Evolutionary conservation across 768 basidiomycete genomes (phyloP).

Genomic region (Hygrophorus russula): DNA sequence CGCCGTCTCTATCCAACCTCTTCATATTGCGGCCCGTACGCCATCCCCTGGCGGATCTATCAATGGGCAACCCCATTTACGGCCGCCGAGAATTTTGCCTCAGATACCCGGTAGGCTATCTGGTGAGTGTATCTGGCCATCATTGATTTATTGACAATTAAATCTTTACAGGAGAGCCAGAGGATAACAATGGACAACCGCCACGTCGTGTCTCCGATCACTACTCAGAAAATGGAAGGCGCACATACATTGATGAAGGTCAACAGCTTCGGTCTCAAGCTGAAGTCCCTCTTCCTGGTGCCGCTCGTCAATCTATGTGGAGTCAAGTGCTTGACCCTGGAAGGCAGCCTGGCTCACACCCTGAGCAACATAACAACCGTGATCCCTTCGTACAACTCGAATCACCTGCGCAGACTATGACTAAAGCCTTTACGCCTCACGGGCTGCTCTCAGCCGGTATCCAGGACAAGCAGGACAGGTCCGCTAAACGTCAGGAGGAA

Average conservation of each 20-base stretch:
- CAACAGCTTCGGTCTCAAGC: constrained; percentile 43
- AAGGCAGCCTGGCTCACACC: constrained; percentile 32
- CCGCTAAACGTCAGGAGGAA: constrained; percentile 92
- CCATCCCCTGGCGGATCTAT: constrained; percentile 14
- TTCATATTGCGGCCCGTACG: constrained; percentile 14
- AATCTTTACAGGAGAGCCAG: constrained; percentile 25
- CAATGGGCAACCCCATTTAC: constrained; percentile 28
- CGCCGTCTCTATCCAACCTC: constrained; percentile 7
- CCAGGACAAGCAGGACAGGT: constrained; percentile 91
- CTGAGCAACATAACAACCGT: constrained; percentile 22
- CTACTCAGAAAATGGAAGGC: constrained; percentile 35
- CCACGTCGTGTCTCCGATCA: constrained; percentile 42
- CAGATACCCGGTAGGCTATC: constrained; percentile 42
- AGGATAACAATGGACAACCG: constrained; percentile 26
- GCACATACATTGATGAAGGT: constrained; percentile 48
- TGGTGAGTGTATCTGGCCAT: constrained; percentile 26
- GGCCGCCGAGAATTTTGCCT: constrained; percentile 54
- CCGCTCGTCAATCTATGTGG: constrained; percentile 70
- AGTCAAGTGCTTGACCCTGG: constrained; percentile 77
- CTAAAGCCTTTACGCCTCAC: constrained; percentile 91
- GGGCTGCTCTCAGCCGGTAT: constrained; percentile 91
- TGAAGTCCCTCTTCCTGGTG: constrained; percentile 39
- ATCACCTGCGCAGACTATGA: constrained; percentile 58
- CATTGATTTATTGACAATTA: constrained; percentile 4
- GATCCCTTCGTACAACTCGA: constrained; percentile 72